Evolutionary conservation across 1,284 basidiomycete species (phyloP).

Genomic region (Sporisorium reilianum): DNA sequence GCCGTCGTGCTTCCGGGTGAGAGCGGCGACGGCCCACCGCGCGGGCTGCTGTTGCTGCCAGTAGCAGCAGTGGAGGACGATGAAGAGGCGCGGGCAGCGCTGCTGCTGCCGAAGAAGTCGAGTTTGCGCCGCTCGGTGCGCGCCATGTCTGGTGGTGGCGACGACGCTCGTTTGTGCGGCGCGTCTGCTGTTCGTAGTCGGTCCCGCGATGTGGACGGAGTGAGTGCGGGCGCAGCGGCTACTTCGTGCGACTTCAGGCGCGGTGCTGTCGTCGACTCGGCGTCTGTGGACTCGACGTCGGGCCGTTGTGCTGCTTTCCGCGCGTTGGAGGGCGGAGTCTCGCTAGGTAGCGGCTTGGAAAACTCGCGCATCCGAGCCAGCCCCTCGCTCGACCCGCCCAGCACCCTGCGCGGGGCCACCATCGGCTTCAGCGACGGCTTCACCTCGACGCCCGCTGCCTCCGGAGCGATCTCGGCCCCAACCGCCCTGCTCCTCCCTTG

Average conservation of each 20-base stretch:
- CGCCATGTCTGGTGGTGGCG: slow-evolving; percentile 31
- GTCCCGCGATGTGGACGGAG: not conserved
- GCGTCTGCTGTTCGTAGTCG: slow-evolving; percentile 3
- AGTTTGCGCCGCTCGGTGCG: slow-evolving; percentile 25
- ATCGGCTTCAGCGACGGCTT: slow-evolving; percentile 28
- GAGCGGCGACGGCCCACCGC: not conserved
- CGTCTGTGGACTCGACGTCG: slow-evolving; percentile 1
- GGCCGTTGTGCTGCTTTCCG: not conserved
- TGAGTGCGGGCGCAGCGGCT: slow-evolving; percentile 25
- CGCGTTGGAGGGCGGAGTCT: not conserved
- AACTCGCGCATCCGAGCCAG: slow-evolving; percentile 27
- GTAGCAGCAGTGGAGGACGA: not conserved
- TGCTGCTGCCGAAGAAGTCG: slow-evolving; percentile 34
- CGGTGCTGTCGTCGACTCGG: slow-evolving; percentile 6
- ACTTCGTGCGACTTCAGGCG: slow-evolving; percentile 31
- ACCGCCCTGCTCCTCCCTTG: slow-evolving; percentile 35
- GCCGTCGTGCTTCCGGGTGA: not conserved
- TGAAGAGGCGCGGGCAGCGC: not conserved
- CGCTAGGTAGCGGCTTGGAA: slow-evolving; percentile 6
- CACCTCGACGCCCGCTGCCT: slow-evolving; percentile 15
- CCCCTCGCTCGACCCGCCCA: slow-evolving; percentile 29
- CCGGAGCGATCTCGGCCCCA: slow-evolving; percentile 29
- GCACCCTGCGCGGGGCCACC: slow-evolving; percentile 40
- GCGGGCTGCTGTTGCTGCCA: slow-evolving; percentile 20
- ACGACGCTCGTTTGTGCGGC: not conserved